Percentiles rank a stretch among this genome's conserved stretches.
These are phyloP conservation scores for Ascomycota sp. DNA, from an alignment of 2,329 filamentous ascomycete species.

Conservation along the genomic window DNA sequence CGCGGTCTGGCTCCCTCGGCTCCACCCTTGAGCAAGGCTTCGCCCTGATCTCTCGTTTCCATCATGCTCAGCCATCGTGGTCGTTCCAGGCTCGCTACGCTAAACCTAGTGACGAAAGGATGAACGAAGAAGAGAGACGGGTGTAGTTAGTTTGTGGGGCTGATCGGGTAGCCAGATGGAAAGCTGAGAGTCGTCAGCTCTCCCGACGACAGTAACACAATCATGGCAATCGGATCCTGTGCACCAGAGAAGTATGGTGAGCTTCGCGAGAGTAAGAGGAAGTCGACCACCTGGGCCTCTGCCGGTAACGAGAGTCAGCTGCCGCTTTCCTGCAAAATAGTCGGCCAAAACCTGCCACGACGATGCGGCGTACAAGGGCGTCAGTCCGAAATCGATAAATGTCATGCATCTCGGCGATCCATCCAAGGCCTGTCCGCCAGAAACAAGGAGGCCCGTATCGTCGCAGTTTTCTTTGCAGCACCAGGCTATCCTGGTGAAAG, in stretches of 20 bases:
- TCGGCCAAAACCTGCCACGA: slow-evolving; percentile 66
- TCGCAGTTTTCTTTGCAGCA: slow-evolving; percentile 89
- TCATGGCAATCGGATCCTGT: slow-evolving; percentile 74
- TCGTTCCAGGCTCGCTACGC: slow-evolving; percentile 55
- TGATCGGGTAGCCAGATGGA: slow-evolving; percentile 76
- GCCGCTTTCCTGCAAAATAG: slow-evolving; percentile 61
- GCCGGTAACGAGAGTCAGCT: slow-evolving; percentile 53
- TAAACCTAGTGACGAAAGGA: slow-evolving; percentile 60
- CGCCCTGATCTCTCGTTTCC: slow-evolving; percentile 65
- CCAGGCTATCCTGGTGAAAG: slow-evolving; percentile 67
- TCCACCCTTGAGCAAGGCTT: slow-evolving; percentile 60
- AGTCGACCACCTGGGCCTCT: slow-evolving; percentile 58
- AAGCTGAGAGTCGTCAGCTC: slow-evolving; percentile 83
- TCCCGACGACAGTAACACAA: slow-evolving; percentile 64
- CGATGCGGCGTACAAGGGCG: slow-evolving; percentile 79
- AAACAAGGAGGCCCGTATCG: slow-evolving; percentile 73
- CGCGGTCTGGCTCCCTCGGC: slow-evolving; percentile 48
- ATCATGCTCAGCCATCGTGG: slow-evolving; percentile 75
- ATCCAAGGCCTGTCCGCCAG: slow-evolving; percentile 54
- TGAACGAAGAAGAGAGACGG: slow-evolving; percentile 75
- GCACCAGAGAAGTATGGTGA: slow-evolving; percentile 76
- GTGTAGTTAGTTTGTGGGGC: slow-evolving; percentile 81
- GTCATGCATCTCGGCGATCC: slow-evolving; percentile 57
- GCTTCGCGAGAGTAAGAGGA: slow-evolving; percentile 60
- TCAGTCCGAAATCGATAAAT: slow-evolving; percentile 74